Evolutionary conservation across 345 rosid species (phyloP).

Genomic region (Moricandia arvensis): DNA sequence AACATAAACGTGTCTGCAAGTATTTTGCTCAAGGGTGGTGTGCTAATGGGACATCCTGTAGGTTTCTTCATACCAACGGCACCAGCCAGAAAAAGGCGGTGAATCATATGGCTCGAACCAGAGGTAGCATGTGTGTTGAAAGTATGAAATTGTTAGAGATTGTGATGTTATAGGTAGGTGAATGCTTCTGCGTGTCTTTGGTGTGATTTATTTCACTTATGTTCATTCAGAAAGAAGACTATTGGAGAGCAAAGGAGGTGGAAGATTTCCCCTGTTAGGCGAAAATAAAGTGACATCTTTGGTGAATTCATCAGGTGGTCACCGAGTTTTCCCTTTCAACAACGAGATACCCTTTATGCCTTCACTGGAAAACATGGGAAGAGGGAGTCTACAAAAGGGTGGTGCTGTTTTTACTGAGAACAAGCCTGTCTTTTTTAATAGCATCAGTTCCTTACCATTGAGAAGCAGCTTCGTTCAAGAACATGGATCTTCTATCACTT

Average conservation of each 20-base stretch:
- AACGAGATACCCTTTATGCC: slow-evolving; percentile 41
- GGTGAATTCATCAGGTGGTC: slow-evolving; percentile 28
- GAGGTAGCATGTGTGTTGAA: slow-evolving; percentile 40
- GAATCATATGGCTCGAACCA: slow-evolving; percentile 39
- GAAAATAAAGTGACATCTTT: not conserved
- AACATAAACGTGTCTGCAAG: slow-evolving; percentile 54
- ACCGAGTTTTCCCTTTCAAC: slow-evolving; percentile 32
- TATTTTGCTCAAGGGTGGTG: slow-evolving; percentile 89
- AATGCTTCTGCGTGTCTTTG: not conserved
- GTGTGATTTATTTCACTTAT: not conserved
- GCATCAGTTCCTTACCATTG: slow-evolving; percentile 38
- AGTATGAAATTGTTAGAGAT: slow-evolving; percentile 40
- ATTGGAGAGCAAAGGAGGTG: slow-evolving; percentile 10
- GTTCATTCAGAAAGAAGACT: slow-evolving; percentile 26
- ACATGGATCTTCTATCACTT: slow-evolving; percentile 41
- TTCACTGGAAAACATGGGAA: slow-evolving; percentile 37
- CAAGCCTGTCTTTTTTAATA: slow-evolving; percentile 39
- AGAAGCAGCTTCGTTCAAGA: slow-evolving; percentile 49
- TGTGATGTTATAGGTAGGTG: no score
- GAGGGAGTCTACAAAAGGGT: slow-evolving; percentile 40
- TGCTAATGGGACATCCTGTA: slow-evolving; percentile 68
- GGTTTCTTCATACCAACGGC: slow-evolving; percentile 68
- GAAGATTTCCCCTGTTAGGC: not conserved
- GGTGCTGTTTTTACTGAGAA: slow-evolving; percentile 38
- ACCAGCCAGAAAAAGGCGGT: slow-evolving; percentile 32